These are phyloP conservation scores for Barnettozyma populi DNA, from an alignment of 805 yeast genomes.

Conservation along the genomic window DNA sequence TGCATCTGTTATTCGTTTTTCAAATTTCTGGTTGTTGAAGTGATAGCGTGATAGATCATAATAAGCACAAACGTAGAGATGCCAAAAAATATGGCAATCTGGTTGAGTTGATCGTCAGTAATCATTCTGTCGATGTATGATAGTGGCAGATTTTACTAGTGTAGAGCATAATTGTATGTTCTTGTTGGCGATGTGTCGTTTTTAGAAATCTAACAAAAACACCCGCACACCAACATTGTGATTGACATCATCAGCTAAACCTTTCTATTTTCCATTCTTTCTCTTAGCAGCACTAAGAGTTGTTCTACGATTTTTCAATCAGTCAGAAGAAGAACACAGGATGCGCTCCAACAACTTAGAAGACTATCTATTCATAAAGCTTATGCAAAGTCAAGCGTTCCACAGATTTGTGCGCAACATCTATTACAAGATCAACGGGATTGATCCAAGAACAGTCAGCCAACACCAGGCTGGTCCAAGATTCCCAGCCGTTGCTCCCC, in stretches of 20 bases:
- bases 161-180: neutral
- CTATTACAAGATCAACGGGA: conserved; percentile 59
- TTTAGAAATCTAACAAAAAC: neutral
- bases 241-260: neutral
- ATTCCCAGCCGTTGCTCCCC: conserved; percentile 18
- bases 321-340: too few species aligned
- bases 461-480: conserved; percentile 10
- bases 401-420: conserved; percentile 57
- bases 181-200: neutral
- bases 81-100: conserved; percentile 70
- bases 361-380: conserved; percentile 37
- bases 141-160: neutral
- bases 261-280: too few species aligned
- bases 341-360: conserved; percentile 35
- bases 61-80: conserved; percentile 65
- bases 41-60: conserved; percentile 62
- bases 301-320: too few species aligned
- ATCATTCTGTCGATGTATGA: conserved; percentile 47
- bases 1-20: conserved; percentile 6
- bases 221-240: neutral
- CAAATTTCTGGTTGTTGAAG: conserved; percentile 36
- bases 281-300: too few species aligned
- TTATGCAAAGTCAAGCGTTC: conserved; percentile 54
- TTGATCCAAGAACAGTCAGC: conserved; percentile 36
- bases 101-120: conserved; percentile 72